These are phyloP conservation scores for Pleurotus sapidus DNA, from an alignment of 768 basidiomycete species.

Conservation along the genomic window DNA sequence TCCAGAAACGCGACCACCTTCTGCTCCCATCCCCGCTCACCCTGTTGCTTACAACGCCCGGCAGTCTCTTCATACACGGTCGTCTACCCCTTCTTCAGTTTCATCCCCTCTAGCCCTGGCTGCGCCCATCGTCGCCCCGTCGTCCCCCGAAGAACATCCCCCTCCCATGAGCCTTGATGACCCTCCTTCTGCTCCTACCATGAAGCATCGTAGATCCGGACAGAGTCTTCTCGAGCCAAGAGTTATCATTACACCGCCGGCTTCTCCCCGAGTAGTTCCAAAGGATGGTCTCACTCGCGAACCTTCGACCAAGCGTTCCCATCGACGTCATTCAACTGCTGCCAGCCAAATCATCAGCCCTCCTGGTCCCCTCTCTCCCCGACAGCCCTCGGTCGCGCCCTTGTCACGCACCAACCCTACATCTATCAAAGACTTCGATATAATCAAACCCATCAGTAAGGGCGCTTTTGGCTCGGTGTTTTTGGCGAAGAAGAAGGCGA, in stretches of 20 bases:
- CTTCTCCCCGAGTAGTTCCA: conserved; percentile 62
- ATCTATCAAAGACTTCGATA: conserved; percentile 98
- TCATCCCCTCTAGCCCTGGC: conserved; percentile 86
- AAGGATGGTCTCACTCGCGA: conserved; percentile 42
- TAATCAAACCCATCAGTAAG: conserved; percentile 99
- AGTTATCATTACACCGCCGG: conserved; percentile 69
- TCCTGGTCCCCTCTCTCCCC: conserved; percentile 77
- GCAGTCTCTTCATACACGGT: conserved; percentile 65
- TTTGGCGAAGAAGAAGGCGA: conserved; percentile 95
- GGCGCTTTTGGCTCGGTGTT: conserved; percentile 99
- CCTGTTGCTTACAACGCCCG: conserved; percentile 30
- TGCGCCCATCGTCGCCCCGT: conserved; percentile 75
- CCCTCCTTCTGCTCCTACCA: conserved; percentile 30
- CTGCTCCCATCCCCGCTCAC: conserved; percentile 19
- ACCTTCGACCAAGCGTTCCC: conserved; percentile 49
- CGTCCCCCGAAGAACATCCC: conserved; percentile 55
- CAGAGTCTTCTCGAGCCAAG: conserved; percentile 66
- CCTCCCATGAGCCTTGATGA: conserved; percentile 71
- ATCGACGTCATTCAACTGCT: conserved; percentile 70
- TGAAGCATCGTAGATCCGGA: conserved; percentile 64
- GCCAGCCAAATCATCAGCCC: conserved; percentile 62
- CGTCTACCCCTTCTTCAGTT: conserved; percentile 85
- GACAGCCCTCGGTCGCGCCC: conserved; percentile 76
- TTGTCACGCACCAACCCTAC: conserved; percentile 78
- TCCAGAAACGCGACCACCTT: conserved; percentile 23